Base-by-base conservation (phyloP, 768 basidiomycete species). In the Russula virescens region DNA sequence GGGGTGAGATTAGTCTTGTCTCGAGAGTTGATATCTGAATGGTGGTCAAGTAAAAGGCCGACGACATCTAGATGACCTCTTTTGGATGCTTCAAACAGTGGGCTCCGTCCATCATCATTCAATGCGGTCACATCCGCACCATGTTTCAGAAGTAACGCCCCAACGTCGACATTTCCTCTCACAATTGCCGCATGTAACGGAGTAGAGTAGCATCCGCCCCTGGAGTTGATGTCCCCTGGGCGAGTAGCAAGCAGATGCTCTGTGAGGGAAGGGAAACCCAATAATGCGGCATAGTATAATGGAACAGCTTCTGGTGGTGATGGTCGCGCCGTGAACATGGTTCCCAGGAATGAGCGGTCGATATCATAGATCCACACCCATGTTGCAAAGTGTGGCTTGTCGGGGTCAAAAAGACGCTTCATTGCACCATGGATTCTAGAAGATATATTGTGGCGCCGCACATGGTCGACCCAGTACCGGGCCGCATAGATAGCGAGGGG, bases 331-430 rank as follows among this genome's bases (percentile, higher is more conserved):
- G 23, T 26, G 1, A 16, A 55, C 55, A 46, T 34, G n/a, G 21
- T 23, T 9, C 18, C 31, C 21, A n/a, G 55, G n/a, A 45, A 56
- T 46, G 28, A 13, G 13, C 6, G 5, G 31, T 56, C 55, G 21
- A 56, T 47, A 23, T 56, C 45, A 11, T 56, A 34, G 25, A 54
- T 54, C 53, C 53, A 54, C 8, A 42, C 23, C 53, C 53, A 54
- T 2, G 40, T 38, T 18, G 38, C 16, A 25, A 54, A 42, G 23
- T 54, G 38, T 54, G 53, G 40, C 38, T 40, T 54, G 23, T 23
- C 7, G 5, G 23, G 9, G 8, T 40, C 38, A 54, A 54, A 54
- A 42, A 54, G 53, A 40, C 25, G 38, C 23, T 54, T 35, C 53
- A 54, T 54, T 19, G 38, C 53, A 18, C 2, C 38, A 10, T 54